Percentiles rank a stretch among this genome's conserved stretches.
Evolutionary conservation across 139 green algal genomes (phyloP).

Genomic region (Picochlorum sp.): DNA sequence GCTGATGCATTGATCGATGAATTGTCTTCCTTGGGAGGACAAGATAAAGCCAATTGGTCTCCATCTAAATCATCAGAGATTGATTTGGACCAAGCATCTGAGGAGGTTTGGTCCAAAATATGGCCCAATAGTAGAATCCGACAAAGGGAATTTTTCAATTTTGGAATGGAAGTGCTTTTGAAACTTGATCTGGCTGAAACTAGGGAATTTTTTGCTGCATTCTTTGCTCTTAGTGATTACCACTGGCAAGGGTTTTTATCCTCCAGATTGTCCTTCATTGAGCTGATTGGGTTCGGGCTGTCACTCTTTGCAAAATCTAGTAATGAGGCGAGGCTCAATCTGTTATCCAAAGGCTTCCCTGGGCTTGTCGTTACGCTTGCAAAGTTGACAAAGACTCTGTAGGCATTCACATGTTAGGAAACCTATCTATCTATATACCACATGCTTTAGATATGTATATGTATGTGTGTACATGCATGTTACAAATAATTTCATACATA

Average conservation of each 20-base stretch:
- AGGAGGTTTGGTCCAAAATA: conserved; percentile 66
- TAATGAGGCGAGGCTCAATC: conserved; percentile 55
- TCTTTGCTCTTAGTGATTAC: conserved; percentile 83
- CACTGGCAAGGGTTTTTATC: conserved; percentile 97
- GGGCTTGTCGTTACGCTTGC: conserved; percentile 60
- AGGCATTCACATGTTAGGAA: background rate
- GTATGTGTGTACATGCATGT: too few species aligned
- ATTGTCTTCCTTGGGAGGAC: conserved; percentile 28
- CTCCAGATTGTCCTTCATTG: conserved; percentile 59
- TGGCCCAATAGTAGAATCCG: conserved; percentile 83
- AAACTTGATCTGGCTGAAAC: conserved; percentile 75
- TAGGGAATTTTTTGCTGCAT: conserved; percentile 90
- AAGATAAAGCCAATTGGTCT: conserved; percentile 38
- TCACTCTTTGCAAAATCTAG: conserved; percentile 66
- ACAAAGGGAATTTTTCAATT: conserved; percentile 91
- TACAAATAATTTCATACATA: too few species aligned
- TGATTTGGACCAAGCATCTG: conserved; percentile 44
- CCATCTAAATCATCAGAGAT: conserved; percentile 32
- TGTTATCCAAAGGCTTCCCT: conserved; percentile 61
- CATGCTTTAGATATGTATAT: too few species aligned
- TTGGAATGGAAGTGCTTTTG: conserved; percentile 93
- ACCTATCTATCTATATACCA: too few species aligned
- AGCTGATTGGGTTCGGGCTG: conserved; percentile 83
- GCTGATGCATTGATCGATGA: conserved; percentile 74
- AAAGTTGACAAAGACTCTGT: conserved; percentile 26